Base-by-base conservation (phyloP, 495 filamentous ascomycete genomes). In the Podospora sp. region DNA sequence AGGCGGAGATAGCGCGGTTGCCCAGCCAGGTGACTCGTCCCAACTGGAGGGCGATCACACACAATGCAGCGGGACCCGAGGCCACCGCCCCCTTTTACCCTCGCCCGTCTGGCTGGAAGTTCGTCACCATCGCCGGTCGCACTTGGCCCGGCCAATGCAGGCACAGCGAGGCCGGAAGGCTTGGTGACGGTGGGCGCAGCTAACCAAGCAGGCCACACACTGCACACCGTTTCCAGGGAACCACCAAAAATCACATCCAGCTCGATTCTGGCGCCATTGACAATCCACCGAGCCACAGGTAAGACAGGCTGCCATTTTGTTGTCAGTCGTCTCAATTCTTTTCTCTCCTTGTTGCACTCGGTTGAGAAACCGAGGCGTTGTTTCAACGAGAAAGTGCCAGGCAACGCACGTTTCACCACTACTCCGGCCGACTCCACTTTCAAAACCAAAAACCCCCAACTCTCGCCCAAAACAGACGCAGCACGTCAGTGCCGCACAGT, bases 401-500 rank as follows among this genome's bases (percentile, higher is more conserved):
- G 60, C 60, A 33, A 62, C 21, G 36, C 60, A 36, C 40, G 60
- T 62, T 62, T 62, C 60, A 62, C 60, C 60, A 62, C 60, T 25
- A 2, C 35, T 49, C 50, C 16, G 50, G 18, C 16, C 5, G n/a
- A 6, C 50, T 53, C 52, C 52, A 55, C 26, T 26, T 27, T 25
- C 12, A 35, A 21, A 36, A 40, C 57, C 26, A 9, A 60, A 29
- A 60, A 25, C 29, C 26, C 57, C 20, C 57, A 36, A 35, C 14
- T 26, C 26, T 20, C 57, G 29, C n/a, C 60, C 33, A 62, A 50
- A 46, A 12, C 60, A 46, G 36, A 22, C 14, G 22, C 21, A 57
- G 53, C 53, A 24, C n/a, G 60, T 62, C 35, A 62, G 60, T 62
- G 60, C 60, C 29, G 60, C 33, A 50, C 35, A 24, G 21, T 35